Conservation (phyloP, 257 asterid genomes). For the Jacaranda mimosifolia region DNA sequence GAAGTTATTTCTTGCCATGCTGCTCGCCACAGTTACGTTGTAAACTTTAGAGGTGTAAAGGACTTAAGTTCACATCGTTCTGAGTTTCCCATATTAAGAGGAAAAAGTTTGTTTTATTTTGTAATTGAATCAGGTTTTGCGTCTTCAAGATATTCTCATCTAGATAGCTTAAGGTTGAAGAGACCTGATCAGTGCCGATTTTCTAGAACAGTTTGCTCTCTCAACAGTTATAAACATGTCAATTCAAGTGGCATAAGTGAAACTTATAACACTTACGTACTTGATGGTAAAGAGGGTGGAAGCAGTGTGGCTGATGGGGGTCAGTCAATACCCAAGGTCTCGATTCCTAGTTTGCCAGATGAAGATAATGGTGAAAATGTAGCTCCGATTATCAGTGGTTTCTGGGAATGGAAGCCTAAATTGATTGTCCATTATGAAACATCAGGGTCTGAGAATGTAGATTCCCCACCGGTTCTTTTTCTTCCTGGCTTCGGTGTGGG, state of each 20-base stretch:
- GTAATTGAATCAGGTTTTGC: conserved; percentile 33
- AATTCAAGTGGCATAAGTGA: conserved; percentile 48
- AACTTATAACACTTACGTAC: conserved; percentile 43
- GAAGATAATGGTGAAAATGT: conserved; percentile 49
- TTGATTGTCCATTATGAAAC: conserved; percentile 64
- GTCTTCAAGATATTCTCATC: conserved; percentile 38
- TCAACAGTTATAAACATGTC: conserved; percentile 41
- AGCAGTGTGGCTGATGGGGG: conserved; percentile 36
- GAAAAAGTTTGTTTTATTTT: conserved; percentile 37
- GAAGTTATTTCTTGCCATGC: conserved; percentile 63
- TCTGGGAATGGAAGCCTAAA: conserved; percentile 77
- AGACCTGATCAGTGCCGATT: conserved; percentile 32
- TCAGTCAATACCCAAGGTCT: conserved; percentile 50
- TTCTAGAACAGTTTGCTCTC: conserved; percentile 32
- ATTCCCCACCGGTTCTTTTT: conserved; percentile 63
- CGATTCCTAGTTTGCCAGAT: conserved; percentile 64
- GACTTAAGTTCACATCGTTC: conserved; percentile 37
- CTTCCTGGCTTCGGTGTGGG: conserved; percentile 85
- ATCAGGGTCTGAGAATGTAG: conserved; percentile 62
- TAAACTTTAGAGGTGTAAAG: conserved; percentile 46
- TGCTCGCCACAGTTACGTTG: conserved; percentile 34
- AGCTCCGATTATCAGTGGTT: conserved; percentile 52
- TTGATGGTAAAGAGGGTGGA: conserved; percentile 48
- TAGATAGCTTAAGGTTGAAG: conserved; percentile 38
- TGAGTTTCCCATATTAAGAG: conserved; percentile 41